phyloP scores from a whole-genome alignment of 2,329 filamentous ascomycete species.

The Botrytis pseudocinerea region DNA sequence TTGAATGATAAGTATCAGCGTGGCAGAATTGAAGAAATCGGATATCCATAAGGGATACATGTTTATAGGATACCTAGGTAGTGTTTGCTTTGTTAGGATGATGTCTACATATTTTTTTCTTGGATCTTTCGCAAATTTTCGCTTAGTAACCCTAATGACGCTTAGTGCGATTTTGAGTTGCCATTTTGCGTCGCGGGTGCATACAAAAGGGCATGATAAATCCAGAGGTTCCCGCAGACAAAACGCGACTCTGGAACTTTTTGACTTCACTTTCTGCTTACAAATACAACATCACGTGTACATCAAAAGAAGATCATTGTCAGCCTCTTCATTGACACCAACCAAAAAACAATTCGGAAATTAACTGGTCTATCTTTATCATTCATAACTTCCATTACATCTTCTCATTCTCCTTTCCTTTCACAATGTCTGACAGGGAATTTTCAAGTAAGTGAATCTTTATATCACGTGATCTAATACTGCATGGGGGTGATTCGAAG shows the following conservation, averaged over 20 bases:
- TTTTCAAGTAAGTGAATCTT: slow-evolving; percentile 44
- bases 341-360: neutral
- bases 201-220: slow-evolving; percentile 21
- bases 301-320: neutral
- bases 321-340: neutral
- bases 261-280: slow-evolving; percentile 16
- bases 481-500: neutral
- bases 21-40: neutral
- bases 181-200: slow-evolving; percentile 7
- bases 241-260: slow-evolving; percentile 19
- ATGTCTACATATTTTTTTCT: neutral
- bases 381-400: neutral
- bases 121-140: neutral
- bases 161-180: slow-evolving; percentile 17
- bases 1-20: neutral
- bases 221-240: slow-evolving; percentile 17
- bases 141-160: slow-evolving; percentile 17
- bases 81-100: neutral
- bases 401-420: neutral
- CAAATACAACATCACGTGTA: neutral
- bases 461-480: neutral
- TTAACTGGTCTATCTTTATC: neutral
- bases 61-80: neutral
- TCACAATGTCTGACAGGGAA: slow-evolving; percentile 64
- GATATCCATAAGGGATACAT: neutral